Conservation (phyloP, 106 monocot species). For the Dioscorea dumetorum region DNA sequence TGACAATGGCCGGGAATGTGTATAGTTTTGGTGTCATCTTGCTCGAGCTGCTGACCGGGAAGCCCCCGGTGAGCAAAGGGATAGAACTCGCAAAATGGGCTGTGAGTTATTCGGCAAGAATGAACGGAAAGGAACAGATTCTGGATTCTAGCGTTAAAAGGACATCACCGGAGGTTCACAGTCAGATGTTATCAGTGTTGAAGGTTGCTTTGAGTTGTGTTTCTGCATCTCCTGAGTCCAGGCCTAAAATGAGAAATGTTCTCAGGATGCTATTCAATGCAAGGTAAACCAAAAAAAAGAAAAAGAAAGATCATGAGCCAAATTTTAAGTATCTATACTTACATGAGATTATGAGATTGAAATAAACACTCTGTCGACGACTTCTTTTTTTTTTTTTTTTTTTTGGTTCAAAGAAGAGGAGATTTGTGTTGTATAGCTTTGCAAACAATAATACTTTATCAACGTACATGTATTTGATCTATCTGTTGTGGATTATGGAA, state of each 20-base stretch:
- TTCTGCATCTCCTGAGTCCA: conserved; percentile 28
- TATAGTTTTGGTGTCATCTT: conserved; percentile 66
- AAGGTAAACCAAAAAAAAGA: conserved; percentile 6
- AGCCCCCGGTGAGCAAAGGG: conserved; percentile 39
- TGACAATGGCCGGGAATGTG: conserved; percentile 55
- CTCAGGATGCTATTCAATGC: conserved; percentile 50
- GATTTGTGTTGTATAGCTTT: too few species aligned
- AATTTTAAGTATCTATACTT: background rate
- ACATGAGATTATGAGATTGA: background rate
- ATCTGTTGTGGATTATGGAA: too few species aligned
- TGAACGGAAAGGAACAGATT: conserved; percentile 29
- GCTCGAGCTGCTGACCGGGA: conserved; percentile 66
- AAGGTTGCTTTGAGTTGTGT: conserved; percentile 63
- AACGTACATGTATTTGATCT: too few species aligned
- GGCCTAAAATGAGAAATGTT: conserved; percentile 49
- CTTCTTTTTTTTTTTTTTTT: too few species aligned
- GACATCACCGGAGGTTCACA: conserved; percentile 25
- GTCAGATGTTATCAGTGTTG: conserved; percentile 57
- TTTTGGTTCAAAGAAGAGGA: background rate
- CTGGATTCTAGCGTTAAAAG: conserved; percentile 38
- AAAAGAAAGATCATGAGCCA: background rate
- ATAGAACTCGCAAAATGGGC: conserved; percentile 63
- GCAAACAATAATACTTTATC: too few species aligned
- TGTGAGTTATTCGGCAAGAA: conserved; percentile 14
- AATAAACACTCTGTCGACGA: too few species aligned